Base-by-base conservation (phyloP, 306 rosid genomes). In the Quercus engelmannii region DNA sequence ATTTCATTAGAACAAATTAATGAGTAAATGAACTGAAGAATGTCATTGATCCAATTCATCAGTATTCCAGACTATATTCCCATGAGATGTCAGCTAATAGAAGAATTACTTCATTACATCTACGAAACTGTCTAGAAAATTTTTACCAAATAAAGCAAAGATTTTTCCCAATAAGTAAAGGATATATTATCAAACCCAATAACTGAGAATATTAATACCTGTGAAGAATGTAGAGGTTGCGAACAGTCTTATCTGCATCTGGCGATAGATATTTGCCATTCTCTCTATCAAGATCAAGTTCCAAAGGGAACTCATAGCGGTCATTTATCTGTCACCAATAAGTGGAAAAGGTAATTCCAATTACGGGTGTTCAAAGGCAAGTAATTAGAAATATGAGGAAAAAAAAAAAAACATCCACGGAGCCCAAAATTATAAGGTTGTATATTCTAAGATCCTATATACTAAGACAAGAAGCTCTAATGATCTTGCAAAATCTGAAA, bases 221-320 rank as follows among this genome's bases (percentile, higher is more conserved):
- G 80, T 94, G 97, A 80, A 94, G 97, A 4, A 93, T 90, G 80
- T 92, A 94, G 73, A 94, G 93, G 90, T 94, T 94, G 78, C 97
- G 97, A 56, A 94, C 94, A 35, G 89, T 90, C 82, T 89, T 92
- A 74, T 94, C 97, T 71, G 98, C 96, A 0, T 94, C 93, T 54
- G 98, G 98, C 30, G 98, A 92, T 49, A 92, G 79, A 88, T 94
- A 94, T 77, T 91, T 94, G 25, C 98, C 94, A 76, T 92, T 74
- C 74, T 91, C 97, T 84, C 93, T 87, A 85, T 94, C 98, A 80
- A 94, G 97, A 90, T 94, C 98, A 68, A 94, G 89, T 79, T 94
- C 90, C 86, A 92, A 86, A 78, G 98, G 98, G 81, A 92, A 94
- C 87, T 94, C 97, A 77, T 94, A 94, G 71, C 97, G 97, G 80